These are phyloP conservation scores for Fistulifera pelliculosa DNA, from an alignment of 108 stramenopile species.

Conservation along the genomic window DNA sequence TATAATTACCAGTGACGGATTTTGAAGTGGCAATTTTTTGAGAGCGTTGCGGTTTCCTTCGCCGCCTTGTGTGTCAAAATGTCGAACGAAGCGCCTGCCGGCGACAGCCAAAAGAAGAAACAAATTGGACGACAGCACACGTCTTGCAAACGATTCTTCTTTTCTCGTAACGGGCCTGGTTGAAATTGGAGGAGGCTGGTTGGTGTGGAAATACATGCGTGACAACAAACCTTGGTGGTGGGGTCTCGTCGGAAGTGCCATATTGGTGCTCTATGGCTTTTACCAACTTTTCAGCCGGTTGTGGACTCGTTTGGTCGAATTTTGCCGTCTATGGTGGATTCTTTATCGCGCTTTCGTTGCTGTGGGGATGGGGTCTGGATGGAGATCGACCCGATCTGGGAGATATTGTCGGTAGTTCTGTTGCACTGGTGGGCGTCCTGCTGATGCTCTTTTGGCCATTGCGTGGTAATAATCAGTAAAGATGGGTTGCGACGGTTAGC, in stretches of 20 bases:
- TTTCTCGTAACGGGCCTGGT: slow-evolving; percentile 53
- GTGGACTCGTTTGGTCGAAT: slow-evolving; percentile 66
- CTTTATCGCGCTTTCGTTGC: slow-evolving; percentile 66
- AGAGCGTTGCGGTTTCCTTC: too few relatives aligned
- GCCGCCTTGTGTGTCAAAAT: too few relatives aligned
- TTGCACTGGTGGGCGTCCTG: slow-evolving; percentile 51
- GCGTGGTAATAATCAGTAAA: too few relatives aligned
- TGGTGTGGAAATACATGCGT: slow-evolving; percentile 56
- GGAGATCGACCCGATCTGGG: slow-evolving; percentile 59
- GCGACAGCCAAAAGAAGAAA: too few relatives aligned
- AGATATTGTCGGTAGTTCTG: slow-evolving; percentile 53
- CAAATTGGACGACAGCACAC: too few relatives aligned
- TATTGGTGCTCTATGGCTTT: slow-evolving; percentile 62
- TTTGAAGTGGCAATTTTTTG: too few relatives aligned
- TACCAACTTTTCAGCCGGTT: slow-evolving; percentile 66
- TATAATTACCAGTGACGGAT: too few relatives aligned
- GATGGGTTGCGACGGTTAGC: too few relatives aligned
- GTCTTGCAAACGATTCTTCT: slow-evolving; percentile 46
- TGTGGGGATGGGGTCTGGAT: slow-evolving; percentile 70
- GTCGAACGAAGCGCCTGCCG: too few relatives aligned
- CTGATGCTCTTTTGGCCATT: slow-evolving; percentile 65
- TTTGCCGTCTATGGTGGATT: slow-evolving; percentile 78
- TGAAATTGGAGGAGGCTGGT: slow-evolving; percentile 74
- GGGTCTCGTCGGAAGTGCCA: slow-evolving; percentile 51
- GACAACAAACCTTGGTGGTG: slow-evolving; percentile 61